Base-by-base conservation (phyloP, 371 early-diverging fungal species). In the Batkoa obscura region DNA sequence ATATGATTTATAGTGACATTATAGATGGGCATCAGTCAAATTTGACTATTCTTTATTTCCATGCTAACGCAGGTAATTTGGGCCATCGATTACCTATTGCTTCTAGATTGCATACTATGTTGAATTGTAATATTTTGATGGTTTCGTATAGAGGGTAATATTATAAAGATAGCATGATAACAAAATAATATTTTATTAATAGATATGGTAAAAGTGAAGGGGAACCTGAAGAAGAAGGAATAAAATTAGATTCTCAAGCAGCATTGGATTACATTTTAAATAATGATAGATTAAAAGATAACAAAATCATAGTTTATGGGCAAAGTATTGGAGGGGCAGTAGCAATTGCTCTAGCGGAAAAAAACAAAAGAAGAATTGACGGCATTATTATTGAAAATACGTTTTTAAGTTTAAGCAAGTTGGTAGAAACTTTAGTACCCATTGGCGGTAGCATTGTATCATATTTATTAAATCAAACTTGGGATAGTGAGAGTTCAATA, bases 261-360 rank as follows among this genome's bases (percentile, higher is more conserved):
- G 79, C 86, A 35, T 69, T 94, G 37, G 81, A 90, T 59, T 93
- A 75, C 65, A 73, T 96, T 39, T 71, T 69, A 54, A 62, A 68
- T 6, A 85, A 92, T 62, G 76, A 78, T 23, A 62, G 83, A 23
- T 66, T 90, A 1, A 75, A 73, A 47, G 64, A 84, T 56, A 80
- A 86, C 1, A 79, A 80, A 55, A 64, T 96, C 23, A 70, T 94
- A 34, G 79, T 88, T 1, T 95, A 82, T 67, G 97, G 97, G 0
- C 96, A 96, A 65, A 88, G 89, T 10, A 83, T 96, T 57, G 97
- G 97, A 43, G 97, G 96, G n/a, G 97, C 97, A 3, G 95, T 93
- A 6, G 89, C 95, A 2, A 87, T 94, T 62, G 80, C 91, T 63
- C 66, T 87, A 51, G 84, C 80, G 3, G 73, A 83, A 6, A 72